Conservation (phyloP, 73 alveolate genomes). For the Breviolum minutum region DNA sequence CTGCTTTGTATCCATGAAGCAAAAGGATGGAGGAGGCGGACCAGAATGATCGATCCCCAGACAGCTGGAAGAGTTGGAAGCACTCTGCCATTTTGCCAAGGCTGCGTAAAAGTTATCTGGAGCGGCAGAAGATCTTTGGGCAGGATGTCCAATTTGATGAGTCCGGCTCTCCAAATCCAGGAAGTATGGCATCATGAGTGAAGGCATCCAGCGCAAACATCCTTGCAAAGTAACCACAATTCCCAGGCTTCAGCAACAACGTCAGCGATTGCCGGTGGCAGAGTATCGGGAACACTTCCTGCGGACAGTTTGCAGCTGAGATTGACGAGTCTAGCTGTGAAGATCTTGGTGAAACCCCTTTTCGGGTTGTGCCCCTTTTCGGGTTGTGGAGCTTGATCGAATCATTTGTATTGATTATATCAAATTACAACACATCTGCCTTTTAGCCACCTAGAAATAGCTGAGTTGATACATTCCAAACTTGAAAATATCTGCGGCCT, state of each 20-base stretch:
- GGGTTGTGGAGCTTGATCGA: neutral
- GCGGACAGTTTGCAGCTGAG: conserved; percentile 24
- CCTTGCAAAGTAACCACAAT: neutral
- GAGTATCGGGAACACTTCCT: conserved; percentile 79
- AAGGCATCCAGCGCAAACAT: neutral
- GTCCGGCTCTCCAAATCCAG: neutral
- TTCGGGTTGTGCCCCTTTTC: neutral
- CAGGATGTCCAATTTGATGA: conserved; percentile 16
- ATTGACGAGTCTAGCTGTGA: too few species aligned
- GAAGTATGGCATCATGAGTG: too few species aligned
- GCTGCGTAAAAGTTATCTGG: conserved; percentile 58
- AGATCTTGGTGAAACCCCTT: too few species aligned
- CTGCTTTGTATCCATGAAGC: too few species aligned
- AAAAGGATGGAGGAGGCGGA: too few species aligned
- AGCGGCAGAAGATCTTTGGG: conserved; percentile 53
- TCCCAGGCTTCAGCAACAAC: conserved; percentile 44
- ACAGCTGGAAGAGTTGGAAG: too few species aligned
- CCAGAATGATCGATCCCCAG: too few species aligned
- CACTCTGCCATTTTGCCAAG: neutral
- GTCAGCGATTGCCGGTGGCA: conserved; percentile 88
- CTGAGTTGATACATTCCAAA: too few species aligned
- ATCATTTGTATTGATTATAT: too few species aligned
- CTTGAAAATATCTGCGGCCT: too few species aligned
- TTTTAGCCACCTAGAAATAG: too few species aligned
- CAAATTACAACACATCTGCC: too few species aligned